Base-by-base conservation (phyloP, 257 asterid genomes). In the Primulina huaijiensis region DNA sequence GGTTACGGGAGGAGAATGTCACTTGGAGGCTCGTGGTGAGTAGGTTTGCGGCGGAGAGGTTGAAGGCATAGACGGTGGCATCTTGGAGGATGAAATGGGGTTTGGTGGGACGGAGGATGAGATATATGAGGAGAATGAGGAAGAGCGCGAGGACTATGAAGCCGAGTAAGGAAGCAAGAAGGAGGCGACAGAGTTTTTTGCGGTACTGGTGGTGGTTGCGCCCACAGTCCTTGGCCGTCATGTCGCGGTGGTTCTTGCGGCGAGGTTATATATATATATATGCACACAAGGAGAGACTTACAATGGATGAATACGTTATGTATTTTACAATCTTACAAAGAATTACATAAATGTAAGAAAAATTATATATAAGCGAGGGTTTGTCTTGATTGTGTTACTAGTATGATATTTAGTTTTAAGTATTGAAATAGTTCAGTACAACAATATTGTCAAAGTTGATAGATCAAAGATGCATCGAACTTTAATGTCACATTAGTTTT, bases 81-180 rank as follows among this genome's bases (percentile, higher is more conserved):
- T 89, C 96, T 35, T 85, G 91, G 79, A 86, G 94, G 82, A 78
- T 30, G 83, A 89, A 82, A 1, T 65, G 87, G 1, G 95, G 96
- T 12, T 89, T 92, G 16, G 89, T 11, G 6, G 95, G 96, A 34
- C 85, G 92, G 77, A 83, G 89, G 82, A 92, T 80, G 71, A 87
- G 89, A 79, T 76, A 92, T 0, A 85, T 33, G 0, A 89, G 81
- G 81, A 91, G 82, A 73, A 81, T 65, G 55, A 69, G 25, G 81
- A 89, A 65, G 77, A 89, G 90, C 75, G 82, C 46, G 70, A 75
- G 62, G 71, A 52, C 9, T 33, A 74, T 33, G 62, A 82, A 31
- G 67, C 16, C 77, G 25, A 72, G 14, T 3, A 64, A 0, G 65
- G 73, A 75, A 1, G 62, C 64, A 17, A 78, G 4, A 57, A 82